phyloP scores from a whole-genome alignment of 1,284 basidiomycete genomes.

The Caloboletus firmus region DNA sequence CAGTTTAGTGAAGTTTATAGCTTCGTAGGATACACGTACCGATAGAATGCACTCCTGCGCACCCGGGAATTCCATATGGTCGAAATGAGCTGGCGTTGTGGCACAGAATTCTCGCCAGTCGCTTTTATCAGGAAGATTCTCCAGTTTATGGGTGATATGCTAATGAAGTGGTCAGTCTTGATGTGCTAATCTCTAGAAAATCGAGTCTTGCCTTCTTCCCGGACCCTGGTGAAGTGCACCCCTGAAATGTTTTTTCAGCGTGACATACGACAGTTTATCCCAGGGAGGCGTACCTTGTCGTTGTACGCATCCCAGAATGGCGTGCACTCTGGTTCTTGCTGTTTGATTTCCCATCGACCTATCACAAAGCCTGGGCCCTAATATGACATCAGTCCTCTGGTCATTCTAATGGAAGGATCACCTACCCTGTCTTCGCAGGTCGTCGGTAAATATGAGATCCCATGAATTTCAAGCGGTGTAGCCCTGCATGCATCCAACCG shows the following conservation, averaged over 20 bases:
- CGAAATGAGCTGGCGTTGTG: constrained; percentile 23
- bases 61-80: constrained; percentile 16
- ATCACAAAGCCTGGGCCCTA: constrained; percentile 26
- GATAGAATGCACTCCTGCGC: constrained; percentile 22
- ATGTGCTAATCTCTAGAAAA: background rate
- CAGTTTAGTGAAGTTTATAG: background rate
- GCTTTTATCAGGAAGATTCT: constrained; percentile 21
- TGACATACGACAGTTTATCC: too few species aligned
- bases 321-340: constrained; percentile 21
- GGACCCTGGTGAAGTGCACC: constrained; percentile 27
- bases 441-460: constrained; percentile 2
- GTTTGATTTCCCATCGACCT: constrained; percentile 24
- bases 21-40: constrained; percentile 7
- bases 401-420: background rate
- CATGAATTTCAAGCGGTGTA: constrained; percentile 30
- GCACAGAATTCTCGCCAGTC: constrained; percentile 32
- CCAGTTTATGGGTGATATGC: constrained; percentile 21
- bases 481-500: background rate
- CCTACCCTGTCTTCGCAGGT: background rate
- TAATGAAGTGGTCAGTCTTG: constrained; percentile 6
- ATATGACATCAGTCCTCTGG: background rate
- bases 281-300: constrained; percentile 15
- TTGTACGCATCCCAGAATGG: constrained; percentile 23
- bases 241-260: constrained; percentile 15
- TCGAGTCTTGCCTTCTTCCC: constrained; percentile 20